Evolutionary conservation across 768 basidiomycete species (phyloP), one percentile per base, ranked within the genome.

Genomic region (Cystofilobasidium capitatum): DNA sequence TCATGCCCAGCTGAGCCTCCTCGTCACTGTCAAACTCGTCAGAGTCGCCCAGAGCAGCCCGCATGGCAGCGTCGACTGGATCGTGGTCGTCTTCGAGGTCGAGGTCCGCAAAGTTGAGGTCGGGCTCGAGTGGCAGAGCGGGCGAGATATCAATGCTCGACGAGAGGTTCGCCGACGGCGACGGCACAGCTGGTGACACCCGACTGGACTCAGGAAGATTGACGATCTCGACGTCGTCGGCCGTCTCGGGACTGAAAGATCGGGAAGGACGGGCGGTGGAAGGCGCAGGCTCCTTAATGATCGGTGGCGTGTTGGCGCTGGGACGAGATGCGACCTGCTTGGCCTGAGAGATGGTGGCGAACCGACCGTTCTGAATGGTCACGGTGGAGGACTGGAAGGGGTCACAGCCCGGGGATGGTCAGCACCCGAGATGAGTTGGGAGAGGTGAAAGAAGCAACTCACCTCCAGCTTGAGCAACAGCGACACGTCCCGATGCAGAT

Each of bases 401-500:
- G n/a, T 20, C 10, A 42, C 10, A 20, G 40, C 10, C 10, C 10
- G 40, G 10, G 10, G 40, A 10, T 20, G 40, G 40, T 42, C 40
- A 42, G 40, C 40, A 42, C 40, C n/a, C n/a, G n/a, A n/a, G n/a
- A n/a, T n/a, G n/a, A n/a, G n/a, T n/a, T n/a, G n/a, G n/a, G n/a
- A n/a, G n/a, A n/a, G n/a, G n/a, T 10, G 40, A 42, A 10, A 42
- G 40, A 10, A 10, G 10, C 10, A 10, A 42, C 40, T 10, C 10
- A 42, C 40, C 40, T 55, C 51, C 51, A 55, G 29, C 12, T 31
- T 22, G 51, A 33, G 29, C 14, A 55, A 31, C 31, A 55, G 51
- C 29, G 33, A 31, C 26, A 20, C 45, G 26, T 66, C 65, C 35
- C 29, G 57, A 57, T 92, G 79, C 47, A 96, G 79, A 77, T 96